Base-by-base conservation (phyloP, 2,329 filamentous ascomycete genomes). In the Westerdykella ornata region DNA sequence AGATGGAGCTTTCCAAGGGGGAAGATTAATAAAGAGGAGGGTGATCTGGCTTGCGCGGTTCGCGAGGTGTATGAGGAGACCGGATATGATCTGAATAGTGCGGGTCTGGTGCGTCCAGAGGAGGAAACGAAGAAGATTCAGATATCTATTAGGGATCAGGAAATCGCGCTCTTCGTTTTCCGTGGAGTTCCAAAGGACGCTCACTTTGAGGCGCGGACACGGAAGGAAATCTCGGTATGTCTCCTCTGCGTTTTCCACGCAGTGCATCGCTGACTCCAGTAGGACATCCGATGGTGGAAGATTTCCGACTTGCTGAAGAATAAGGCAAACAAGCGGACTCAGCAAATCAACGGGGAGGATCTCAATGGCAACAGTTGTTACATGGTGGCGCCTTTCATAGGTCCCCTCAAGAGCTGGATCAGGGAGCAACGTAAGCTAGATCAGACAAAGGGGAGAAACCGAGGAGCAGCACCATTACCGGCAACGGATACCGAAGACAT, bases 11-110 rank as follows among this genome's bases (percentile, higher is more conserved):
- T 98, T 44, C 92, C 92, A 0, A 74, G 90, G 38, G 94, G 92
- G 30, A 98, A 98, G 70, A 97, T 98, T 69, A 96, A 96, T 72
- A 94, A 95, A 68, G 87, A 94, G 57, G 92, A 98, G 66, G 82
- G 86, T 45, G 90, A 98, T 59, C 68, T 97, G 42, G 88, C 92
- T 60, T 98, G 94, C 65, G 92, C 94, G 17, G 77, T 96, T 38
- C 81, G 92, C 38, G 92, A 98, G 60, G 90, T 95, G 4, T 92
- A 89, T 60, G 92, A 98, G 65, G 92, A 98, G 70, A 98, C 92
- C 0, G 92, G 92, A 1, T 88, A 86, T 54, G 87, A 98, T 62
- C 74, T 95, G 39, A 76, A 74, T 22, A 75, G 76, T 26, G 84
- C 89, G 17, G 86, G 85, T 3, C 69, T 97, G 34, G 81, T 96